Percentiles rank a stretch among this genome's conserved stretches.
phyloP scores from a whole-genome alignment of 2,329 filamentous ascomycete species.

The Fusarium ambrosium region DNA sequence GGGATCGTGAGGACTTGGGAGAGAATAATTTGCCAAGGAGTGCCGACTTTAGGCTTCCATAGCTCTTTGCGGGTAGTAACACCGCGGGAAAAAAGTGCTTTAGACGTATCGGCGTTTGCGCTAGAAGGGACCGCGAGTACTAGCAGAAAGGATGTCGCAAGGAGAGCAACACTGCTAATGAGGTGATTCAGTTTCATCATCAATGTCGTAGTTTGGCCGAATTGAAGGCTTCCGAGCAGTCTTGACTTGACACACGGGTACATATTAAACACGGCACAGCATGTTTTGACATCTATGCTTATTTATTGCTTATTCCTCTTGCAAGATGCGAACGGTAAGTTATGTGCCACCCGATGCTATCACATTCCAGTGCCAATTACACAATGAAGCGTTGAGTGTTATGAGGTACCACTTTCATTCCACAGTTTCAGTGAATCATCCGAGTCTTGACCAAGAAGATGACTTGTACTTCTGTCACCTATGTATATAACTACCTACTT shows the following conservation, averaged over 20 bases:
- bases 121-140: not conserved
- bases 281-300: not conserved
- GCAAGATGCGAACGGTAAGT: not conserved
- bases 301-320: not conserved
- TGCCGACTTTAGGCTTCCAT: slow-evolving; percentile 67
- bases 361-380: not conserved
- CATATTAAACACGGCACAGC: not conserved
- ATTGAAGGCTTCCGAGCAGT: not conserved
- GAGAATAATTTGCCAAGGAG: slow-evolving; percentile 74
- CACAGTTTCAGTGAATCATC: not conserved
- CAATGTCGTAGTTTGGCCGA: not conserved
- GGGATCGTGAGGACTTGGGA: slow-evolving; percentile 58
- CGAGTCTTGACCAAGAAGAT: not conserved
- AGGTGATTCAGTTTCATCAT: not conserved
- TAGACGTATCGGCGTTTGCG: not conserved
- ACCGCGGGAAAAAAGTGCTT: not conserved
- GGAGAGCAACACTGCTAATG: not conserved
- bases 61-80: slow-evolving; percentile 39
- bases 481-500: too few species aligned
- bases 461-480: too few species aligned
- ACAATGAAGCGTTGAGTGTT: too few species aligned
- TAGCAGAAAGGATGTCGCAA: not conserved
- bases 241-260: not conserved
- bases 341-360: not conserved
- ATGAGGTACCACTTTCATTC: not conserved